phyloP scores from a whole-genome alignment of 2,329 filamentous ascomycete genomes.

The Atkinsonella hypoxylon region DNA sequence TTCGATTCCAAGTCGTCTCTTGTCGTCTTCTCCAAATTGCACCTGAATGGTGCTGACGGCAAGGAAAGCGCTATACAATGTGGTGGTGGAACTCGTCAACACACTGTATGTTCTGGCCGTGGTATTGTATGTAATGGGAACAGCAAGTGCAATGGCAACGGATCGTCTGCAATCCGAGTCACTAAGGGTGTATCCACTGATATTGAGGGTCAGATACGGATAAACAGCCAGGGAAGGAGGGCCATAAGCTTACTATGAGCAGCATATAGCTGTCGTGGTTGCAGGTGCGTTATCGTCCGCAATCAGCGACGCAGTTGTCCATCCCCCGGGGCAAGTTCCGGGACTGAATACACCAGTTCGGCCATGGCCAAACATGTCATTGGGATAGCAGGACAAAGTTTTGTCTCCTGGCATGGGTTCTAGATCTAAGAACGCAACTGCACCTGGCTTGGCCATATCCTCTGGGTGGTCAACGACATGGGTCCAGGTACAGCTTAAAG shows the following conservation, averaged over 20 bases:
- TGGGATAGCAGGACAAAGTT: constrained; percentile 28
- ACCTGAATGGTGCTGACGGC: constrained; percentile 26
- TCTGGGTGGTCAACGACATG: constrained; percentile 19
- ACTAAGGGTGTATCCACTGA: constrained; percentile 23
- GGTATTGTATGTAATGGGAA: constrained; percentile 24
- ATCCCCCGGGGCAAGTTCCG: constrained; percentile 26
- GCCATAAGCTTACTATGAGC: constrained; percentile 25
- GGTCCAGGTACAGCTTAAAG: constrained; percentile 26
- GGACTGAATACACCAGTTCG: constrained; percentile 28
- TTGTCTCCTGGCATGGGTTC: constrained; percentile 23
- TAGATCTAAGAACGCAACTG: constrained; percentile 26
- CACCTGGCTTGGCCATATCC: constrained; percentile 14
- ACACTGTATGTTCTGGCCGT: constrained; percentile 24
- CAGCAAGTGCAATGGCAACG: constrained; percentile 23
- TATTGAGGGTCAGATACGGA: neutral
- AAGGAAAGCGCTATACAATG: constrained; percentile 24
- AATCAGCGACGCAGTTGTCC: constrained; percentile 25
- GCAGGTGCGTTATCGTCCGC: constrained; percentile 16
- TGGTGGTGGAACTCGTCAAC: constrained; percentile 23
- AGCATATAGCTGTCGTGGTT: constrained; percentile 25
- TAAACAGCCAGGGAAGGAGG: neutral
- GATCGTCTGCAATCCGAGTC: constrained; percentile 23
- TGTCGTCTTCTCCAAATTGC: constrained; percentile 25
- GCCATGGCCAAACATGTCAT: constrained; percentile 25
- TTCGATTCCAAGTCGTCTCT: constrained; percentile 21